These are phyloP conservation scores for Panicum miliaceum DNA, from an alignment of 176 grass and related monocot genomes.

Conservation along the genomic window DNA sequence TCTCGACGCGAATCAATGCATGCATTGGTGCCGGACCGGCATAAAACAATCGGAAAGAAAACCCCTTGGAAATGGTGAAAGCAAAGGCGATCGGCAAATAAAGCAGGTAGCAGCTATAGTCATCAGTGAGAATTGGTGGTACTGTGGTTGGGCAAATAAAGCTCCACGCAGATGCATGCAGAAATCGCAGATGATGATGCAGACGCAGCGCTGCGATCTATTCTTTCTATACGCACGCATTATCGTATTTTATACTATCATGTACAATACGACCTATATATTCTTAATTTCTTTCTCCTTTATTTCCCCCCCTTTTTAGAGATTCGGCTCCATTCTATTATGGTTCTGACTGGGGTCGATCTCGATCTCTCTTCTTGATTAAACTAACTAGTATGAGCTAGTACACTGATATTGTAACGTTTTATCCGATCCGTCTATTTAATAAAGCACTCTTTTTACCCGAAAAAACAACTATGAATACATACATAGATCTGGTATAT, in stretches of 20 bases:
- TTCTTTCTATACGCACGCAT: slow-evolving; percentile 39
- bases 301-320: neutral
- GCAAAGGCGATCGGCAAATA: slow-evolving; percentile 26
- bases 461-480: too few relatives aligned
- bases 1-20: neutral
- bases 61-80: slow-evolving; percentile 50
- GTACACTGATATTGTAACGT: too few relatives aligned
- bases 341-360: neutral
- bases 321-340: neutral
- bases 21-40: neutral
- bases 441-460: too few relatives aligned
- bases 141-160: too few relatives aligned
- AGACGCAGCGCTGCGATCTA: neutral
- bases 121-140: too few relatives aligned
- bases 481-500: too few relatives aligned
- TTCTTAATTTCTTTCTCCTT: neutral
- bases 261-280: too few relatives aligned
- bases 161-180: too few relatives aligned
- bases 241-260: too few relatives aligned
- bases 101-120: neutral
- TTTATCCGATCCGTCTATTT: too few relatives aligned
- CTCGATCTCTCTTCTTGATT: too few relatives aligned
- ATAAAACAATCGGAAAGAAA: neutral
- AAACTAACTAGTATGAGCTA: too few relatives aligned
- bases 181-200: neutral